Evolutionary conservation across 768 basidiomycete genomes (phyloP), one percentile per base, ranked within the genome.

Genomic region (Auriscalpium vulgare): DNA sequence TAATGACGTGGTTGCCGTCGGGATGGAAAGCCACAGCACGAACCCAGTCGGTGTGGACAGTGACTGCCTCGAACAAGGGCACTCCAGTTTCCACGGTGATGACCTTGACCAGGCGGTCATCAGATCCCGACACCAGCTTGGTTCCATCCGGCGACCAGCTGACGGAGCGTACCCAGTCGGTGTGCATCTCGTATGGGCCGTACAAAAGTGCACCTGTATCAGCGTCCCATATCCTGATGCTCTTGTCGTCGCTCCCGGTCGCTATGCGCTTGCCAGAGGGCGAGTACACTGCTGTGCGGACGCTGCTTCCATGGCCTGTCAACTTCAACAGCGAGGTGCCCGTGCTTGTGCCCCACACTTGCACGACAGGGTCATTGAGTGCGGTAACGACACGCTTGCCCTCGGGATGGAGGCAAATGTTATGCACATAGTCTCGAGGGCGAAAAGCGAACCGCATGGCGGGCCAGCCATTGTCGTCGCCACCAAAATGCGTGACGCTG

Each of bases 141-240:
- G 50, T 54, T 16, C 62, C 50, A 10, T 67, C 59, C 34, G 70
- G 68, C 37, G 71, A 69, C 57, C 64, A 67, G 1, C 59, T 56
- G 53, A 68, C 51, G 59, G 54, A 61, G 56, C 35, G 61, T 48
- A 64, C 58, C 37, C 13, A 55, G 53, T 45, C 63, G 23, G 16
- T 59, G 58, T 62, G 54, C 16, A 62, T 56, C n/a, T 62, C 53
- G 37, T 63, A 55, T n/a, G 60, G 62, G 4, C 51, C 60, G 2
- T 47, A 34, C 7, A 58, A 14, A 45, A 52, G 47, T 36, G 43
- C 16, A 8, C 67, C 68, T 37, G 69, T 59, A 47, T 61, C 55
- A 38, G 59, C 45, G 37, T 65, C 59, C 57, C 64, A 69, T 38
- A 70, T 48, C 11, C 62, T 62, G 16, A 63, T 48, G 10, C 58